phyloP scores from a whole-genome alignment of 179 eudicot genomes.

The Beta lomatogona region DNA sequence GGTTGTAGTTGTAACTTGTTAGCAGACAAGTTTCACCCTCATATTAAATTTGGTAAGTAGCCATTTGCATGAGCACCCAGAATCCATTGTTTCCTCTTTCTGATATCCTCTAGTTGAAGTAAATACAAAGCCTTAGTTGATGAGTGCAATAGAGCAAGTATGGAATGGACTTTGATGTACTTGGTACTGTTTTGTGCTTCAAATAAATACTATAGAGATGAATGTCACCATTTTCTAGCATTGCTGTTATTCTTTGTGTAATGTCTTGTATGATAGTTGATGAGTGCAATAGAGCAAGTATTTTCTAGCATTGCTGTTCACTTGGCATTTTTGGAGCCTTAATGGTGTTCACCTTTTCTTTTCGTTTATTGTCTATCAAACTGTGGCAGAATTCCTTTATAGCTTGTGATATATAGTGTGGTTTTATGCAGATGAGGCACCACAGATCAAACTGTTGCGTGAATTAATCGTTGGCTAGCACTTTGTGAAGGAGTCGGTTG shows the following conservation, averaged over 20 bases:
- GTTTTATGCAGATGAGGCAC: slow-evolving; percentile 22
- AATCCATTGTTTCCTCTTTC: neutral
- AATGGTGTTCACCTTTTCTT: neutral
- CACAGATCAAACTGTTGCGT: neutral
- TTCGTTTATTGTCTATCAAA: no score
- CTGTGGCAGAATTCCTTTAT: neutral
- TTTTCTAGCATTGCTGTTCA: neutral
- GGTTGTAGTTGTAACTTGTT: neutral
- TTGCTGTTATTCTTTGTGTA: slow-evolving; percentile 13
- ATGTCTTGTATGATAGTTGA: slow-evolving; percentile 1
- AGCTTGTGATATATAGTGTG: neutral
- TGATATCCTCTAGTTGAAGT: neutral
- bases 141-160: neutral
- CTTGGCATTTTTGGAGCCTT: neutral
- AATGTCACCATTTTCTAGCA: slow-evolving; percentile 12
- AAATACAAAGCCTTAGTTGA: neutral
- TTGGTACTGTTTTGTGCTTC: slow-evolving; percentile 3
- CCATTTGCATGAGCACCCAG: neutral
- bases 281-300: neutral
- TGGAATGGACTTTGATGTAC: neutral
- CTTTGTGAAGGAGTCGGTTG: slow-evolving; percentile 5
- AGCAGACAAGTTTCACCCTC: neutral
- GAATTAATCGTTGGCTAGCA: slow-evolving; percentile 8
- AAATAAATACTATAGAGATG: neutral
- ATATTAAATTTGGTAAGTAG: no score